Evolutionary conservation across 768 basidiomycete species (phyloP), one percentile per base, ranked within the genome.

Genomic region (Polyporus arcularius): DNA sequence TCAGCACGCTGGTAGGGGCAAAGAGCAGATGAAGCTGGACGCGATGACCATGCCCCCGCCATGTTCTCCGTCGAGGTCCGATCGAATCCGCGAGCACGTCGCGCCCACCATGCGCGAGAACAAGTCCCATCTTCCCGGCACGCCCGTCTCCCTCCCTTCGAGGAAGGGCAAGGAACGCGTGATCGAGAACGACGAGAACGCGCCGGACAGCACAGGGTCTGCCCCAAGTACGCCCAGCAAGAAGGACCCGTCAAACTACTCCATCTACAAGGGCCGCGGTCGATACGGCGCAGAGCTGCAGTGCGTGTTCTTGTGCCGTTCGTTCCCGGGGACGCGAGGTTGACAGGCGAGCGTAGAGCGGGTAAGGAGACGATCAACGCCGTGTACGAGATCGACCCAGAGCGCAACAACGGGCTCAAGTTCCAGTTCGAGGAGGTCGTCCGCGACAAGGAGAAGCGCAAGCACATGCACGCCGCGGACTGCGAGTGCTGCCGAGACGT

Each of bases 401-500:
- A 74, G 8, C 76, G 73, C 39, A 96, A 96, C 69, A 77, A 79
- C 0, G 94, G 92, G 0, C 48, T 84, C 10, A 74, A 77, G 45
- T 88, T 82, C 70, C 85, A 87, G 64, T 96, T 82, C 67, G 88
- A 94, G 46, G 86, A 88, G 51, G 91, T 93, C 15, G 88, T 92
- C 12, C 79, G 94, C 30, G 79, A 77, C 42, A 88, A 81, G 66
- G 82, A 82, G 16, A 82, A 84, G 38, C 78, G 95, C 35, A 80
- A 79, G 65, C 75, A 77, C 53, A 80, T 96, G 79, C 80, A 89
- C 52, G 94, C 82, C 4, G 85, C 80, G 2, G 91, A 93, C 63
- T 96, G 93, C 70, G 90, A 91, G 63, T 88, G 87, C 60, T 96
- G 94, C 71, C 83, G 78, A 42, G 88, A 87, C 51, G 94, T 92